Conservation (phyloP, 805 yeast genomes). For the Yamadazyma scolyti region DNA sequence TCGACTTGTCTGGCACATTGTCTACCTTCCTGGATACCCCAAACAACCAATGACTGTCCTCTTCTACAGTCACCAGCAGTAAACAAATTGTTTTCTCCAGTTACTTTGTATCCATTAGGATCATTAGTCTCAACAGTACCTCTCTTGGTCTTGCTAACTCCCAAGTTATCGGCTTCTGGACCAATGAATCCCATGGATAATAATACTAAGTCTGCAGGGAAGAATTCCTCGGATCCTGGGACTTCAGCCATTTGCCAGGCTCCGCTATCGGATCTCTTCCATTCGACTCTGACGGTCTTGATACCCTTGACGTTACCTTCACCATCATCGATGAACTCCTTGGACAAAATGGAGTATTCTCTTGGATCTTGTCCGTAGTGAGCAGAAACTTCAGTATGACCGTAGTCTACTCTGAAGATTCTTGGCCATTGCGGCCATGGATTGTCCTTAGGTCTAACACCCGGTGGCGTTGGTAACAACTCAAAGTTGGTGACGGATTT, state of each 20-base stretch:
- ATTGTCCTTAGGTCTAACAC: slow-evolving; percentile 82
- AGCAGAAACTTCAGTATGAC: slow-evolving; percentile 90
- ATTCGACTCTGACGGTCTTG: slow-evolving; percentile 94
- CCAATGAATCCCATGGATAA: slow-evolving; percentile 98
- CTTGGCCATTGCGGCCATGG: slow-evolving; percentile 99
- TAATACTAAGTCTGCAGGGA: slow-evolving; percentile 91
- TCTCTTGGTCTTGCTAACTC: slow-evolving; percentile 66
- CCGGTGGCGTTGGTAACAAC: slow-evolving; percentile 88
- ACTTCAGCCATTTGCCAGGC: slow-evolving; percentile 99
- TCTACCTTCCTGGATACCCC: slow-evolving; percentile 99
- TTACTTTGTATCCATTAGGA: slow-evolving; percentile 63
- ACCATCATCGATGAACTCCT: slow-evolving; percentile 93
- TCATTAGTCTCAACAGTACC: slow-evolving; percentile 75
- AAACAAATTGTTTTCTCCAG: slow-evolving; percentile 61
- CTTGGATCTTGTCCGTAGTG: slow-evolving; percentile 98
- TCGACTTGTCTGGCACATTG: slow-evolving; percentile 97
- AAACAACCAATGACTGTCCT: slow-evolving; percentile 95
- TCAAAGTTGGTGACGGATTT: slow-evolving; percentile 92
- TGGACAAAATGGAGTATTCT: slow-evolving; percentile 91
- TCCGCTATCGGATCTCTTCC: slow-evolving; percentile 93
- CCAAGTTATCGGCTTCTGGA: slow-evolving; percentile 81
- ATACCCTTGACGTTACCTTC: slow-evolving; percentile 94
- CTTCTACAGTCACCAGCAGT: slow-evolving; percentile 99
- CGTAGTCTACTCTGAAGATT: slow-evolving; percentile 95
- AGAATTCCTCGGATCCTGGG: slow-evolving; percentile 90